These are phyloP conservation scores for Oryza meridionalis DNA, from an alignment of 176 grass and related monocot species.

Conservation along the genomic window DNA sequence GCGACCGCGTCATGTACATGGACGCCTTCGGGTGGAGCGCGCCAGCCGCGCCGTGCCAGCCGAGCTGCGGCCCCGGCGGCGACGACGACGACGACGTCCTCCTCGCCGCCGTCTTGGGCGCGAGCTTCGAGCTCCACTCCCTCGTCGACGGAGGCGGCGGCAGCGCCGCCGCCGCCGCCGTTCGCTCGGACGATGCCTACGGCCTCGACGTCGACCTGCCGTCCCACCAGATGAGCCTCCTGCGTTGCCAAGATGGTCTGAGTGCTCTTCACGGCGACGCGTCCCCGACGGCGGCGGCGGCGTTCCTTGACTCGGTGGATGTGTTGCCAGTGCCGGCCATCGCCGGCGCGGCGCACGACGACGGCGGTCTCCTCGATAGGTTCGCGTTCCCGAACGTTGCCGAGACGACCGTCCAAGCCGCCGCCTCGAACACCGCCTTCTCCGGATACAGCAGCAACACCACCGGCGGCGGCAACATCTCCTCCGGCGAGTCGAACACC, in stretches of 20 bases:
- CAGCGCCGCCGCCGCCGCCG: background rate
- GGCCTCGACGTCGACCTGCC: constrained; percentile 20
- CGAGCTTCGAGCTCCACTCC: constrained; percentile 3
- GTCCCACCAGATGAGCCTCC: background rate
- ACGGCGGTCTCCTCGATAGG: constrained; percentile 7
- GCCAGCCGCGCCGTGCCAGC: constrained; percentile 19
- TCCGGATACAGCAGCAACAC: constrained; percentile 49
- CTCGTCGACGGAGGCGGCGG: background rate
- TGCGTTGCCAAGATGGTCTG: constrained; percentile 13
- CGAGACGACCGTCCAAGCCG: constrained; percentile 1
- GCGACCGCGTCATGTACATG: constrained; percentile 28
- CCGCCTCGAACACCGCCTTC: constrained; percentile 44
- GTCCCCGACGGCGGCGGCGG: background rate
- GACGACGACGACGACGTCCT: constrained; percentile 31
- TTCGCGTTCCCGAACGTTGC: constrained; percentile 20
- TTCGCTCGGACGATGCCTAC: constrained; percentile 7
- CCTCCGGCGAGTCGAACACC: constrained; percentile 55
- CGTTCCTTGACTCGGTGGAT: constrained; percentile 19
- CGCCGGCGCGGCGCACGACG: background rate
- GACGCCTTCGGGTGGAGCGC: constrained; percentile 48
- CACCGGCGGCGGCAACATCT: constrained; percentile 53
- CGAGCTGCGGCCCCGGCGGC: constrained; percentile 10
- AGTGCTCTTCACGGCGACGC: background rate
- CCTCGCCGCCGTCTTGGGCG: constrained; percentile 27
- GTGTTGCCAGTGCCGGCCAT: constrained; percentile 26